Base-by-base conservation (phyloP, 2,329 filamentous ascomycete genomes). In the Rhynchosporium agropyri region DNA sequence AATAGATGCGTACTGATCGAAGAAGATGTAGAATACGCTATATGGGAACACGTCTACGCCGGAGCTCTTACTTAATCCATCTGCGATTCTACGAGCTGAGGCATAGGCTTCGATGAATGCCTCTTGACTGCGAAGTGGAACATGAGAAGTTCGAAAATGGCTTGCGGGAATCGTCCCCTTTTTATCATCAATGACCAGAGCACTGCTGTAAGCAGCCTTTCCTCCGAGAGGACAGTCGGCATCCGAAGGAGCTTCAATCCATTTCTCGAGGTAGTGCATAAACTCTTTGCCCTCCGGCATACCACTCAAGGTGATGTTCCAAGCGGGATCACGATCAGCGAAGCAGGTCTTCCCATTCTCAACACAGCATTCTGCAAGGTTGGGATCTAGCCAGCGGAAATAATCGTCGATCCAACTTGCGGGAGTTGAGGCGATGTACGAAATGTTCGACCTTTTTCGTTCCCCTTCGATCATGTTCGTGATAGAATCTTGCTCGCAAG, bases 391-490 rank as follows among this genome's bases (percentile, higher is more conserved):
- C 94, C 95, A 99, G 64, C 91, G 84, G 77, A 98, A 92, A 78
- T 92, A 98, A 74, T 99, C 95, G 68, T 99, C 95, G 20, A 99
- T 84, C 95, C 95, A 99, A 75, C 90, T 97, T 3, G 96, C 95
- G 0, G 94, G 88, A 0, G 92, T 90, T 9, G 93, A 88, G 6
- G 92, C 84, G 68, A 99, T 91, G 75, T 92, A 98, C 0, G 92
- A 97, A 1, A 94, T 81, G 6, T 96, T 85, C 0, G 92, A 84
- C 43, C 95, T 86, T 78, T 97, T 98, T 10, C 95, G 87, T 78
- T 99, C 96, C 69, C 95, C 91, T 74, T 99, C 96, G 4, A 99
- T 81, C 1, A 97, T 88, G 72, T 97, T 97, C 45, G 92, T 87
- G 3, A 99, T 80, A 0, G 93, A 97, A 64, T 89, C 84, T 43